Conservation (phyloP, 345 rosid species). For the Pistacia atlantica region DNA sequence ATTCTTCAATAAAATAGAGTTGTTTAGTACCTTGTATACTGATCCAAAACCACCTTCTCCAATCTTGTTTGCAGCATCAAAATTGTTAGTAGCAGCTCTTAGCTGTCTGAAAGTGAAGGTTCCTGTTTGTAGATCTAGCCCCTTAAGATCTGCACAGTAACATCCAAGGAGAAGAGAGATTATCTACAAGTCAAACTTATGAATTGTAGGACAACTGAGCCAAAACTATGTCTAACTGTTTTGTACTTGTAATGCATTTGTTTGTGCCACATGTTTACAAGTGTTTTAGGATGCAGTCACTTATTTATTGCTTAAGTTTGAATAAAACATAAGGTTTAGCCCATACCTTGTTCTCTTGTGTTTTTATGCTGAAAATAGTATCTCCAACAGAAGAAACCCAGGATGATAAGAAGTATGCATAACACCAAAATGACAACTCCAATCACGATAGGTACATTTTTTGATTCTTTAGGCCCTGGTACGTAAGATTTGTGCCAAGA, state of each 20-base stretch:
- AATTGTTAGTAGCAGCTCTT: slow-evolving; percentile 45
- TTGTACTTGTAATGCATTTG: not conserved
- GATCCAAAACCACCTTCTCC: slow-evolving; percentile 61
- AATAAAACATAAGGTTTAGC: not conserved
- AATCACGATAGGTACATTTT: slow-evolving; percentile 14
- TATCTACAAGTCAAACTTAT: not conserved
- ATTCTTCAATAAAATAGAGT: too few relatives aligned
- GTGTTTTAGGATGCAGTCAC: not conserved
- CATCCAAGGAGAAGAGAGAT: not conserved
- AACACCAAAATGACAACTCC: slow-evolving; percentile 19
- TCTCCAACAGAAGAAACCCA: slow-evolving; percentile 26
- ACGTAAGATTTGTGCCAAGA: not conserved
- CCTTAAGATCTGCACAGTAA: slow-evolving; percentile 17
- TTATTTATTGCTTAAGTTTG: not conserved
- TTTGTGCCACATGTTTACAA: not conserved
- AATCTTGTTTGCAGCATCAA: slow-evolving; percentile 38
- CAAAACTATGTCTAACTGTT: not conserved
- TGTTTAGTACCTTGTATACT: slow-evolving; percentile 42
- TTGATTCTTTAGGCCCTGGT: not conserved
- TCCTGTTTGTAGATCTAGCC: slow-evolving; percentile 40
- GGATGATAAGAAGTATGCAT: slow-evolving; percentile 11
- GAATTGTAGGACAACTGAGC: not conserved
- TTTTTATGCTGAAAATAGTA: not conserved
- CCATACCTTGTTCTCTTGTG: slow-evolving; percentile 26
- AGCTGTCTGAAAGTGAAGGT: slow-evolving; percentile 42